Percentiles rank a stretch among this genome's conserved stretches.
Conservation (phyloP, 1,284 basidiomycete genomes). For the Erythrobasidium hasegawianum region DNA sequence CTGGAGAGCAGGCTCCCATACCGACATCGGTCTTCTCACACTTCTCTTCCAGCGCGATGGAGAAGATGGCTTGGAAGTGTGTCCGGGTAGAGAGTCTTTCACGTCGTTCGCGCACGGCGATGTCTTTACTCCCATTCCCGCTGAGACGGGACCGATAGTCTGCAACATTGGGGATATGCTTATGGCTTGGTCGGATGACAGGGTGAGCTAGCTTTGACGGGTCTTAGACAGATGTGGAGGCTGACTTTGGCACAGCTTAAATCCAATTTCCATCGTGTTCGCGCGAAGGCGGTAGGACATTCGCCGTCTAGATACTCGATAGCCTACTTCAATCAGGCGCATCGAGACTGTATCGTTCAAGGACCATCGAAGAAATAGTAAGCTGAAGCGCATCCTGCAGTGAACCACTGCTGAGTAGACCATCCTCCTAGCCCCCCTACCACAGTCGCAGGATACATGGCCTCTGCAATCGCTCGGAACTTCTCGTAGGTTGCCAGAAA, state of each 20-base stretch:
- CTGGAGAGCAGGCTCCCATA: conserved; percentile 39
- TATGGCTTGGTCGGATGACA: conserved; percentile 46
- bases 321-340: conserved; percentile 47
- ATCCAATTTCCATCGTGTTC: conserved; percentile 46
- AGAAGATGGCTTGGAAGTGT: conserved; percentile 45
- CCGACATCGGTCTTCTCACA: conserved; percentile 46
- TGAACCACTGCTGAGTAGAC: conserved; percentile 34
- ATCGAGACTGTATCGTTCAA: conserved; percentile 43
- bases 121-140: conserved; percentile 37
- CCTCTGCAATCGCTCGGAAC: too few species aligned
- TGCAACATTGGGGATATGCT: conserved; percentile 46
- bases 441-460: too few species aligned
- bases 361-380: conserved; percentile 42
- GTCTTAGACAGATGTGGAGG: too few species aligned
- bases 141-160: conserved; percentile 43
- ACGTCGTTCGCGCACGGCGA: conserved; percentile 41
- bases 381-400: background rate
- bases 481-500: too few species aligned
- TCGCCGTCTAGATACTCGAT: conserved; percentile 42
- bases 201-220: background rate
- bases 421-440: conserved; percentile 1
- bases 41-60: conserved; percentile 45
- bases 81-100: conserved; percentile 42
- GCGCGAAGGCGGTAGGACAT: background rate
- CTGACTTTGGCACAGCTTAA: conserved; percentile 36